phyloP scores from a whole-genome alignment of 352 stramenopile genomes.

The Pythium brachiatum region DNA sequence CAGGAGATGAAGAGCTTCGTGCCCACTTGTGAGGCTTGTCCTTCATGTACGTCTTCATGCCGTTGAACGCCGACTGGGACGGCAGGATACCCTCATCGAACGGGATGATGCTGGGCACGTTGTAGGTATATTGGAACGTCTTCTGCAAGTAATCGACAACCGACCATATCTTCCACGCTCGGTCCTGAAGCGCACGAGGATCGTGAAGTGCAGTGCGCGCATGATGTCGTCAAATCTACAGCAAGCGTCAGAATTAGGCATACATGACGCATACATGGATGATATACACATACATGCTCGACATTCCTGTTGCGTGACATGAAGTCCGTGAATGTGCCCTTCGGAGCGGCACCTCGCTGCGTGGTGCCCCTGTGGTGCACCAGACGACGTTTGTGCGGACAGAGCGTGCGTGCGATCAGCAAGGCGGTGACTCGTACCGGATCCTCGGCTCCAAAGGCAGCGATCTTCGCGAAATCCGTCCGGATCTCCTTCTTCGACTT shows the following conservation, averaged over 20 bases:
- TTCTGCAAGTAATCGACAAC: not conserved
- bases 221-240: slow-evolving; percentile 11
- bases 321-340: not conserved
- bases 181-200: not conserved
- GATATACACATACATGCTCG: not conserved
- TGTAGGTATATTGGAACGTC: not conserved
- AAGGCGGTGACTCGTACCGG: not conserved
- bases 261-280: not conserved
- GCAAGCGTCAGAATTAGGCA: not conserved
- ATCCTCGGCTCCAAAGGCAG: not conserved
- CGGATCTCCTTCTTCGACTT: slow-evolving; percentile 1
- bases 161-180: slow-evolving; percentile 6
- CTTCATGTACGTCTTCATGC: slow-evolving; percentile 1
- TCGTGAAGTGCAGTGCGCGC: slow-evolving; percentile 1
- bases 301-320: not conserved
- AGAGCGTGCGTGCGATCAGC: slow-evolving; percentile 3
- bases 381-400: not conserved
- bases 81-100: slow-evolving; percentile 17
- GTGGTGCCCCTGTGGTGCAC: not conserved
- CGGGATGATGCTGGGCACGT: not conserved
- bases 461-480: not conserved
- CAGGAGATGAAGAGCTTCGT: slow-evolving; percentile 16
- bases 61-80: slow-evolving; percentile 7
- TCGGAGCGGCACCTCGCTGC: not conserved
- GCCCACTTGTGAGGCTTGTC: slow-evolving; percentile 18